Base-by-base conservation (phyloP, 768 basidiomycete species). In the Hortiboletus campestris region DNA sequence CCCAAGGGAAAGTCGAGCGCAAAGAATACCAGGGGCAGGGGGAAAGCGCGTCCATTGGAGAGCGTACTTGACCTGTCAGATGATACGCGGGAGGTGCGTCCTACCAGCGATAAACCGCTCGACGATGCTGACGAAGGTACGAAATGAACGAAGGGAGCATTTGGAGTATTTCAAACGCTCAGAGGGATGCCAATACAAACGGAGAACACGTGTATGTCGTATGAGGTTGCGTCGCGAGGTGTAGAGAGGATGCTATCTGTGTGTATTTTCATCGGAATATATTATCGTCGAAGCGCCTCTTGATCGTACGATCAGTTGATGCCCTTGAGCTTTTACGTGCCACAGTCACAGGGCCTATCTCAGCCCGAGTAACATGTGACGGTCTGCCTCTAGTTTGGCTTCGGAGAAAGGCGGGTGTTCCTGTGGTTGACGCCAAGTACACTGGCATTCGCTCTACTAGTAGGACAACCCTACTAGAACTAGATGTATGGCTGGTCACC, bases 191-290 rank as follows among this genome's bases (percentile, higher is more conserved):
- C 73, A 79, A 72, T 84, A 36, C 78, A 78, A 59, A 81, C 79
- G 53, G 83, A 84, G 63, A 80, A 82, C 49, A 82, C 49, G 81
- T 84, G 38, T 84, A 82, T 66, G 72, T 84, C 46, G 74, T 84
- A 52, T 83, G 73, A 82, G 17, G 25, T 34, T 49, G 39, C 28
- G 10, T 34, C 50, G 34, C 36, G 48, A 38, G 46, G 35, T 20
- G 28, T 54, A 29, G 22, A 14, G 53, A 39, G 11, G 48, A 48
- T 46, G 10, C 17, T 40, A 61, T 58, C 50, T 65, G 25, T 57
- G 29, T 64, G 46, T 56, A 66, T 64, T 55, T 56, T 40, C 36
- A 31, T 46, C 42, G 32, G 20, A 40, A 46, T 62, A 50, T 62
- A 41, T 32, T 12, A 40, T 41, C 14, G 16, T 38, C 25, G 28